These are phyloP conservation scores for Nannizzia gypsea DNA, from an alignment of 2,329 filamentous ascomycete genomes.

Conservation along the genomic window DNA sequence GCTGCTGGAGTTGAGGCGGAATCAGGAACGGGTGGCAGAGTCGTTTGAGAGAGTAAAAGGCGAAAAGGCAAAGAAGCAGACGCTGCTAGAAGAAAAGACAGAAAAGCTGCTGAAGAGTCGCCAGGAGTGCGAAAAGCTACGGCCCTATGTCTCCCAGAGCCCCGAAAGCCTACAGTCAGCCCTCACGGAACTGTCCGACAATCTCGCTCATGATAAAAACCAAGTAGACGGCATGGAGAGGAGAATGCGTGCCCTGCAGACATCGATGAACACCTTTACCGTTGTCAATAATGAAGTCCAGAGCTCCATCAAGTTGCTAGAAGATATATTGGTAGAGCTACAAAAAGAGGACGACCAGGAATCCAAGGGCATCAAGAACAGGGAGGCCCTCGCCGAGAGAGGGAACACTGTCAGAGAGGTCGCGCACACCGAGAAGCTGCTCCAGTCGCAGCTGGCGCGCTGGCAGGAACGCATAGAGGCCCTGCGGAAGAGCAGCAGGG, in stretches of 20 bases:
- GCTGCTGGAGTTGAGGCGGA: constrained; percentile 65
- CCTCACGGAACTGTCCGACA: constrained; percentile 69
- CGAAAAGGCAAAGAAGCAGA: constrained; percentile 65
- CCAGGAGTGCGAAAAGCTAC: constrained; percentile 78
- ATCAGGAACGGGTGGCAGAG: constrained; percentile 71
- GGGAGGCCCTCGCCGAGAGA: constrained; percentile 75
- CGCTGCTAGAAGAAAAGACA: constrained; percentile 40
- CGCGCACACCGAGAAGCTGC: constrained; percentile 71
- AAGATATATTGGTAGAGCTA: constrained; percentile 75
- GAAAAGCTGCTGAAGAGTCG: constrained; percentile 51
- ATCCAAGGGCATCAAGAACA: constrained; percentile 63
- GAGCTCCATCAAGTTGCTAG: constrained; percentile 75
- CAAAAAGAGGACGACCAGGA: constrained; percentile 86
- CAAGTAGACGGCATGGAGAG: constrained; percentile 83
- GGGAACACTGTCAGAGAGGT: constrained; percentile 85
- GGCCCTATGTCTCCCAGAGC: constrained; percentile 84
- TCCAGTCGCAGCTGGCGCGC: constrained; percentile 72
- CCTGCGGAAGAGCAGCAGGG: constrained; percentile 64
- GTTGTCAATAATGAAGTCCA: constrained; percentile 77
- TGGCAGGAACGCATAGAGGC: constrained; percentile 81
- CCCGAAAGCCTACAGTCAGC: constrained; percentile 71
- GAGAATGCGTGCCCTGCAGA: constrained; percentile 78
- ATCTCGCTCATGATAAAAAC: constrained; percentile 62
- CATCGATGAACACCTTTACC: constrained; percentile 77
- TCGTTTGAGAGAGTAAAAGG: constrained; percentile 72